phyloP scores from a whole-genome alignment of 495 filamentous ascomycete species.

The Aspergillus conjunctus region DNA sequence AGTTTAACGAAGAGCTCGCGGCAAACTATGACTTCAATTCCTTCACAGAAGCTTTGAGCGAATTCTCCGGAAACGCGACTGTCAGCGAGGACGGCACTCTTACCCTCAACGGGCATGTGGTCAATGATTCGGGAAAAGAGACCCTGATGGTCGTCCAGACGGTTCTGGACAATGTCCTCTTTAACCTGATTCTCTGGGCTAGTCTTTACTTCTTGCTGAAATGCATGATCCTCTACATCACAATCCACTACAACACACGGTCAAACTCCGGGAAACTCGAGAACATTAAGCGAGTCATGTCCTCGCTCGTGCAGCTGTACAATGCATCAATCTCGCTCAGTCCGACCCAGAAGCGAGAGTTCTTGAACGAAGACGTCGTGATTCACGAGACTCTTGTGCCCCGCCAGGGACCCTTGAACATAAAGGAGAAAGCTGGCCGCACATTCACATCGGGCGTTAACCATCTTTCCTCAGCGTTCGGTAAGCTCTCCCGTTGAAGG shows the following conservation, averaged over 20 bases:
- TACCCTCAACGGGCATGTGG: not conserved
- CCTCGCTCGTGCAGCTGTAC: not conserved
- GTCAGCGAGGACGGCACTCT: not conserved
- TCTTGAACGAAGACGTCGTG: not conserved
- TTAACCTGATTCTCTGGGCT: constrained; percentile 1
- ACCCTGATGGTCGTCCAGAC: not conserved
- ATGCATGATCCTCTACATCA: constrained; percentile 6
- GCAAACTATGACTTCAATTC: constrained; percentile 1
- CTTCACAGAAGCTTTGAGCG: not conserved
- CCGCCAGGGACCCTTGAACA: not conserved
- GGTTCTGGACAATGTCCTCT: not conserved
- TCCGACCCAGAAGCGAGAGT: not conserved
- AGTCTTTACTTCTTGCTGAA: constrained; percentile 1
- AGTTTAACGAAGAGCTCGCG: not conserved
- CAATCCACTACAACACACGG: constrained; percentile 1
- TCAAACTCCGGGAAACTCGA: not conserved
- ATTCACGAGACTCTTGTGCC: not conserved
- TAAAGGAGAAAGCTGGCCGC: not conserved
- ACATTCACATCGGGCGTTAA: not conserved
- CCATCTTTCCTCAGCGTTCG: not conserved
- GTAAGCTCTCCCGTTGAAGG: not conserved
- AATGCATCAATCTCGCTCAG: not conserved
- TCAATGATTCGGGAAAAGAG: not conserved
- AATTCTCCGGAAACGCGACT: not conserved
- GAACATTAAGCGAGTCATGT: not conserved